These are phyloP conservation scores for Phoma herbarum DNA, from an alignment of 2,329 filamentous ascomycete genomes.

Conservation along the genomic window DNA sequence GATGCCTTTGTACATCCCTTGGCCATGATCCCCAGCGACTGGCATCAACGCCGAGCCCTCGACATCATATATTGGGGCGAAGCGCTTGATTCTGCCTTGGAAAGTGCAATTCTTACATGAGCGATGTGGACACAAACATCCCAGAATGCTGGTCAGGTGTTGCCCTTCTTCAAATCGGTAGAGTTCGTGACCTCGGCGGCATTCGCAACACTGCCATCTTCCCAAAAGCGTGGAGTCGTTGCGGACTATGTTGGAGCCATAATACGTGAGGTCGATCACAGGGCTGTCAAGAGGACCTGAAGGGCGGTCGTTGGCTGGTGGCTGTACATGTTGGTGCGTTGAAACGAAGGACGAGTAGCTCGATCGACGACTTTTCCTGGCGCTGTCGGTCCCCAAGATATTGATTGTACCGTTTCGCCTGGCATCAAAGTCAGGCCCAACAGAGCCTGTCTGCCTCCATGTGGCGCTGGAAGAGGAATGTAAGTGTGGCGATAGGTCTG, in stretches of 20 bases:
- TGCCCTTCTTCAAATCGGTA: slow-evolving; percentile 9
- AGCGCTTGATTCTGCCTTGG: slow-evolving; percentile 30
- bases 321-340: not conserved
- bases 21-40: not conserved
- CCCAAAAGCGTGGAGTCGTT: slow-evolving; percentile 1
- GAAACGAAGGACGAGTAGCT: not conserved
- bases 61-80: slow-evolving; percentile 39
- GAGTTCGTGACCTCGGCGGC: slow-evolving; percentile 5
- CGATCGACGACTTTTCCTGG: not conserved
- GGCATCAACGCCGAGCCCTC: slow-evolving; percentile 27
- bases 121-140: slow-evolving; percentile 37
- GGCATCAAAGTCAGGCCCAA: not conserved
- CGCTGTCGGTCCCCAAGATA: not conserved
- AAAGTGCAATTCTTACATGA: slow-evolving; percentile 36
- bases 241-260: not conserved
- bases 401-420: not conserved
- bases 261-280: not conserved
- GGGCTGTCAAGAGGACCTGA: not conserved
- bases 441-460: not conserved
- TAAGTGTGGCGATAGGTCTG: not conserved
- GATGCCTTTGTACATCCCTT: slow-evolving; percentile 34
- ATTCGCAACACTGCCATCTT: slow-evolving; percentile 22
- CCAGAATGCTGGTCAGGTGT: slow-evolving; percentile 32
- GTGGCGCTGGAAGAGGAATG: not conserved
- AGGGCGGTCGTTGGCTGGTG: not conserved